phyloP scores from a whole-genome alignment of 768 basidiomycete genomes.

The Artomyces pyxidatus region DNA sequence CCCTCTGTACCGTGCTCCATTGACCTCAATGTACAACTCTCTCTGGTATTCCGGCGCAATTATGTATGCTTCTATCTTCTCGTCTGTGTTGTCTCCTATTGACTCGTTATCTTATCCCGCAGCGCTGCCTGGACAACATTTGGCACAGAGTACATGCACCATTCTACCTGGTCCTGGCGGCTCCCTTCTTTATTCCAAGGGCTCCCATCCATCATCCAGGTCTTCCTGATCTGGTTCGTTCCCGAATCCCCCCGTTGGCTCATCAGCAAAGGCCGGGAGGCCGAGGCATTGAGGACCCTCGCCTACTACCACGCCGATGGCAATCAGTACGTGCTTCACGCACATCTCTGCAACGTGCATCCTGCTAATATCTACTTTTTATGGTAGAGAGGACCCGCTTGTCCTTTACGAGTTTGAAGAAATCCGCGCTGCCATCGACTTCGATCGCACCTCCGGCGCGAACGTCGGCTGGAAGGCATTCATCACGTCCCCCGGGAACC shows the following conservation, averaged over 20 bases:
- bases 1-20: no score
- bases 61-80: no score
- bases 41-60: no score
- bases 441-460: slow-evolving; percentile 50
- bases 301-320: slow-evolving; percentile 83
- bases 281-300: slow-evolving; percentile 57
- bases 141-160: no score
- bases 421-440: slow-evolving; percentile 69
- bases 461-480: slow-evolving; percentile 67
- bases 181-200: slow-evolving; percentile 69
- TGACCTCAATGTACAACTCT: no score
- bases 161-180: slow-evolving; percentile 85
- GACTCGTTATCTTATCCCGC: no score
- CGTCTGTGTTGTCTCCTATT: no score
- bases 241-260: slow-evolving; percentile 87
- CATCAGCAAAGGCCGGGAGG: slow-evolving; percentile 64
- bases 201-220: slow-evolving; percentile 58
- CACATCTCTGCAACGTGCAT: not conserved
- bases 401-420: slow-evolving; percentile 71
- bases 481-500: slow-evolving; percentile 60
- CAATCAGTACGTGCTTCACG: slow-evolving; percentile 39
- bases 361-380: not conserved
- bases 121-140: no score
- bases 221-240: slow-evolving; percentile 55
- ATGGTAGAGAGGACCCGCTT: slow-evolving; percentile 47